phyloP scores from a whole-genome alignment of 2,329 filamentous ascomycete genomes.

The Aspergillus aculeatinus region DNA sequence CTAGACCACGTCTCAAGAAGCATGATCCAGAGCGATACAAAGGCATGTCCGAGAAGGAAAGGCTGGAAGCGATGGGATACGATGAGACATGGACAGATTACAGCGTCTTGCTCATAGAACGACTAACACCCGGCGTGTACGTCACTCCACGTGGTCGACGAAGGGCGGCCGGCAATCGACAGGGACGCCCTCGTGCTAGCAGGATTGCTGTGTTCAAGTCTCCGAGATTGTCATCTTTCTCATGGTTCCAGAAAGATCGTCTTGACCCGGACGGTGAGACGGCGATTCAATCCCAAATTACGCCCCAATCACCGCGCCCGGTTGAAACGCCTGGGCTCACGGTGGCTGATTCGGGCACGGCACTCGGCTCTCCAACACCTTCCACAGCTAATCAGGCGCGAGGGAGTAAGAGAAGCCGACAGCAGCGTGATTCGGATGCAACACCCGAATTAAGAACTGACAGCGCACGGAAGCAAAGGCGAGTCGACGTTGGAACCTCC shows the following conservation, averaged over 20 bases:
- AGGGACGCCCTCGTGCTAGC: slow-evolving; percentile 40
- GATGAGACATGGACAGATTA: slow-evolving; percentile 46
- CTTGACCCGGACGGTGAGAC: slow-evolving; percentile 3
- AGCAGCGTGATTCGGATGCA: slow-evolving; percentile 3
- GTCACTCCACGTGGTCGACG: slow-evolving; percentile 41
- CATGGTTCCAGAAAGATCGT: slow-evolving; percentile 36
- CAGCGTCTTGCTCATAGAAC: slow-evolving; percentile 37
- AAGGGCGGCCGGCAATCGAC: slow-evolving; percentile 37
- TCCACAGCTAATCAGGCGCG: not conserved
- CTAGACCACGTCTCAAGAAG: slow-evolving; percentile 12
- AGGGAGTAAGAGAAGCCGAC: slow-evolving; percentile 14
- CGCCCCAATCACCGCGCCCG: not conserved
- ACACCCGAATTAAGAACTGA: not conserved
- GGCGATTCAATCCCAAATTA: not conserved
- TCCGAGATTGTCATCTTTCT: slow-evolving; percentile 30
- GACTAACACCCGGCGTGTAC: slow-evolving; percentile 41
- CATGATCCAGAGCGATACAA: slow-evolving; percentile 20
- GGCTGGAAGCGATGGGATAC: slow-evolving; percentile 39
- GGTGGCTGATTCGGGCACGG: not conserved
- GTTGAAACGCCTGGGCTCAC: not conserved
- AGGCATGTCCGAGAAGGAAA: slow-evolving; percentile 40
- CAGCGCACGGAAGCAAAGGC: slow-evolving; percentile 20
- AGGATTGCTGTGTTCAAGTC: slow-evolving; percentile 44
- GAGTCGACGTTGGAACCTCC: slow-evolving; percentile 14
- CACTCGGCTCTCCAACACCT: not conserved